Evolutionary conservation across 495 filamentous ascomycete genomes (phyloP).

Genomic region (Aspergillus ostianus): DNA sequence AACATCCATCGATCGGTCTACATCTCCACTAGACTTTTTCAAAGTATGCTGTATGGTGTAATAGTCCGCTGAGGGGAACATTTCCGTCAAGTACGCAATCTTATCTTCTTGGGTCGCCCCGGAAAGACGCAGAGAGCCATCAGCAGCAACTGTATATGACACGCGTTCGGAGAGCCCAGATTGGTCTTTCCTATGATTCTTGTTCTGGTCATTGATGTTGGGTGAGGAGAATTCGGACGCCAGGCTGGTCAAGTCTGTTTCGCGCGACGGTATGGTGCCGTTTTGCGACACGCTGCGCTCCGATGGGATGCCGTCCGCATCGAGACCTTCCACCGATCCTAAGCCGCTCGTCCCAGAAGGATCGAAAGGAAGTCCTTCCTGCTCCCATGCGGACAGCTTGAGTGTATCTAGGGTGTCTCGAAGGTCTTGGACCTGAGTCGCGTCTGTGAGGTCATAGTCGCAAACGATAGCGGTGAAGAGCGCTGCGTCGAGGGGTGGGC

Average conservation of each 20-base stretch:
- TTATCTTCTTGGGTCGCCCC: constrained; percentile 56
- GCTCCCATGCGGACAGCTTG: constrained; percentile 56
- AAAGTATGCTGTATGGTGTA: constrained; percentile 65
- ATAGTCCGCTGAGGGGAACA: constrained; percentile 65
- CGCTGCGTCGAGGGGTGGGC: constrained; percentile 62
- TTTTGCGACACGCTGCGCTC: constrained; percentile 26
- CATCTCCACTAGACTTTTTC: constrained; percentile 60
- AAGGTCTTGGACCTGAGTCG: constrained; percentile 49
- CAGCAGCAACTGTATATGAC: constrained; percentile 32
- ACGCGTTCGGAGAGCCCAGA: constrained; percentile 14
- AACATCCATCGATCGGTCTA: constrained; percentile 73
- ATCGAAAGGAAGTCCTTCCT: constrained; percentile 73
- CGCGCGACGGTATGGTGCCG: constrained; percentile 30
- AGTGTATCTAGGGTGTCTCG: constrained; percentile 56
- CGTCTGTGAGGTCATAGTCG: constrained; percentile 59
- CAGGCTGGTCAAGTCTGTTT: constrained; percentile 47
- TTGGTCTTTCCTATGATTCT: constrained; percentile 17
- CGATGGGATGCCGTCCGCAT: constrained; percentile 22
- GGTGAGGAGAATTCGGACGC: constrained; percentile 27
- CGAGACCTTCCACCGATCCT: constrained; percentile 24
- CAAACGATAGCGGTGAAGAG: constrained; percentile 62
- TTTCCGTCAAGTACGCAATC: constrained; percentile 53
- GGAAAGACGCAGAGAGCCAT: constrained; percentile 42
- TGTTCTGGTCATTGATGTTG: constrained; percentile 17
- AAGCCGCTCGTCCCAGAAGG: constrained; percentile 64